phyloP scores from a whole-genome alignment of 352 stramenopile genomes.

The Globisporangium apiculatum region DNA sequence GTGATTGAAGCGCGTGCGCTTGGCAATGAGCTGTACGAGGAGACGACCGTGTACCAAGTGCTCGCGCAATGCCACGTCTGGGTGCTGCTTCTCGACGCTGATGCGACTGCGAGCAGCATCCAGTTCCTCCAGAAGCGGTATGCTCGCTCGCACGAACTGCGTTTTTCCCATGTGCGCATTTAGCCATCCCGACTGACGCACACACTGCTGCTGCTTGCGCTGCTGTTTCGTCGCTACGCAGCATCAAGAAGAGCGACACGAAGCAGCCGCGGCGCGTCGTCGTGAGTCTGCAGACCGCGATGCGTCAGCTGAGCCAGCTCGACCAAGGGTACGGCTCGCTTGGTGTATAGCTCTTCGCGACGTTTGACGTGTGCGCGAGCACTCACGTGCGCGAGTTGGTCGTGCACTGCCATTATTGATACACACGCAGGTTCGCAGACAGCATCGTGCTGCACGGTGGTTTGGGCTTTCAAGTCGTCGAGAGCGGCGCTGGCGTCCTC shows the following conservation, averaged over 20 bases:
- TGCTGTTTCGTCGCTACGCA: not conserved
- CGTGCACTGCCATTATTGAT: not conserved
- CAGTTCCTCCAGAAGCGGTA: conserved; percentile 45
- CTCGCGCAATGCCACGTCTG: conserved; percentile 53
- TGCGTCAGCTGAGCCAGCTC: conserved; percentile 49
- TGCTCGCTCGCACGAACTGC: not conserved
- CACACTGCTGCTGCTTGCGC: not conserved
- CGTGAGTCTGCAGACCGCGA: conserved; percentile 52
- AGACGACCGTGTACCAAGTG: conserved; percentile 24
- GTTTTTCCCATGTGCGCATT: not conserved
- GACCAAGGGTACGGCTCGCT: conserved; percentile 31
- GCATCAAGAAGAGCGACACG: conserved; percentile 17
- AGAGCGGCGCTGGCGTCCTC: conserved; percentile 35
- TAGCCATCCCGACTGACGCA: not conserved
- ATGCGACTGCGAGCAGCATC: conserved; percentile 24
- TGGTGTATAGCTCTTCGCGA: not conserved
- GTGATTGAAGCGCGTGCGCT: conserved; percentile 28
- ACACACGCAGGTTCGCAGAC: conserved; percentile 41
- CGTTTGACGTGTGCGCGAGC: not conserved
- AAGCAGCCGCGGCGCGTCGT: conserved; percentile 41
- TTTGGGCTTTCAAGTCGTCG: conserved; percentile 61
- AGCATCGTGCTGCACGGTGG: conserved; percentile 63
- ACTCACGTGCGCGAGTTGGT: not conserved
- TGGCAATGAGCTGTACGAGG: conserved; percentile 22
- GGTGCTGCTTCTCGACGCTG: conserved; percentile 51